Evolutionary conservation across 2,329 filamentous ascomycete species (phyloP), one percentile per base, ranked within the genome.

Genomic region (Aspergillus melleus): DNA sequence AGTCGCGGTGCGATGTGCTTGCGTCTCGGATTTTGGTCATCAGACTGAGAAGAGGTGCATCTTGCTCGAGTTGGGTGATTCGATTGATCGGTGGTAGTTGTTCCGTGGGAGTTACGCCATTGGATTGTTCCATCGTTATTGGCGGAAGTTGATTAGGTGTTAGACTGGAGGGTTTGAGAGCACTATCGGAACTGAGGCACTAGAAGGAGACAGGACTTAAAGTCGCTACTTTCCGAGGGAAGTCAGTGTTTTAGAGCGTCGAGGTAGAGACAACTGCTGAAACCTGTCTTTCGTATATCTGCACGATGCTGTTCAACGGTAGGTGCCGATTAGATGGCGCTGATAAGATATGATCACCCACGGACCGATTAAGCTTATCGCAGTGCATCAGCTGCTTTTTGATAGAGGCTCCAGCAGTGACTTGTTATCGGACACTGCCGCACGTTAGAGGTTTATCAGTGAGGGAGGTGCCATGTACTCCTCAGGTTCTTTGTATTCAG

Each of bases 11-110:
- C 4, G 52, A 30, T 3, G 63, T 65, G n/a, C 55, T 58, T 8
- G 24, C 30, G n/a, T 64, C 61, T 11, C 63, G 63, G 36, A 65
- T 61, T 14, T 54, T 64, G n/a, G 63, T 65, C 61, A 65, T 65
- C 6, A 65, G 52, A 20, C 39, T 57, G 5, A 65, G 54, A 11
- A 65, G 54, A 2, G 53, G 49, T 42, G 39, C 49, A 22, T 60
- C 60, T 36, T 65, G 63, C 10, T 58, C 59, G 6, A 65, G 57
- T n/a, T 64, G 12, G 6, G 44, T 49, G 16, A 64, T 57, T 14
- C 51, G 54, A 19, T 44, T 50, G 19, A 42, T 39, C 4, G 52
- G 16, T 1, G 16, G 16, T 16, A 24, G 16, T 14, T 8, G 36
- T 24, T n/a, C n/a, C 36, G 20, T 49, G 20, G 12, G 20, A 20